Evolutionary conservation across 306 rosid genomes (phyloP).

Genomic region (Ormosia emarginata): DNA sequence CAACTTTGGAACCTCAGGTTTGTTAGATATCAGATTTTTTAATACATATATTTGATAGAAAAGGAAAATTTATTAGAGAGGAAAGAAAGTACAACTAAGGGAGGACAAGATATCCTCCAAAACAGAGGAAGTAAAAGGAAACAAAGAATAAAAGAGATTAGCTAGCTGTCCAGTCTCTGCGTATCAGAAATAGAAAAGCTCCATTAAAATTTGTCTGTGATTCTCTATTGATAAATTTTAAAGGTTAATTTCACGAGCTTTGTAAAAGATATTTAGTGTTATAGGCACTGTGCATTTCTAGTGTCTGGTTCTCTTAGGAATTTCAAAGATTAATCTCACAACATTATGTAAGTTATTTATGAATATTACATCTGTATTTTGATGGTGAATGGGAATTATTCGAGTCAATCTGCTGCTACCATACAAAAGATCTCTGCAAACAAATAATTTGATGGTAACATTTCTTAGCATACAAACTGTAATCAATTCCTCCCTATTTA

Average conservation of each 20-base stretch:
- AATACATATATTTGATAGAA: neutral
- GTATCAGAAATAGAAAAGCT: neutral
- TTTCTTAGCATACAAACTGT: neutral
- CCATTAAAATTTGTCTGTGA: neutral
- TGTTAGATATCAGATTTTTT: conserved; percentile 24
- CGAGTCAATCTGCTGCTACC: conserved; percentile 5
- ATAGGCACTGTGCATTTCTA: neutral
- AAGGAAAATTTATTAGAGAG: neutral
- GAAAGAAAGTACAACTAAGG: conserved; percentile 5
- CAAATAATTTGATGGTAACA: neutral
- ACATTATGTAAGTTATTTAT: neutral
- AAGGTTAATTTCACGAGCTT: neutral
- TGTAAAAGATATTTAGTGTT: neutral
- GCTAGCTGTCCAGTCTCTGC: neutral
- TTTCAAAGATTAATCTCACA: neutral
- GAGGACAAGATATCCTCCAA: neutral
- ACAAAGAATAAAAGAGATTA: neutral
- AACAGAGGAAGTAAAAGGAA: conserved; percentile 10
- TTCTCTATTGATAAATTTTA: neutral
- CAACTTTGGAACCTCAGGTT: conserved; percentile 93
- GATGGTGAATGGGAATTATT: neutral
- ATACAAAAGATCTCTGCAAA: neutral
- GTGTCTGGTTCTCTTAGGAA: conserved; percentile 4
- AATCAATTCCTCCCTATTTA: conserved; percentile 5
- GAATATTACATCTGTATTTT: conserved; percentile 9